Percentiles rank a stretch among this genome's conserved stretches.
These are phyloP conservation scores for Xylariales sp. DNA, from an alignment of 2,329 filamentous ascomycete genomes.

Conservation along the genomic window DNA sequence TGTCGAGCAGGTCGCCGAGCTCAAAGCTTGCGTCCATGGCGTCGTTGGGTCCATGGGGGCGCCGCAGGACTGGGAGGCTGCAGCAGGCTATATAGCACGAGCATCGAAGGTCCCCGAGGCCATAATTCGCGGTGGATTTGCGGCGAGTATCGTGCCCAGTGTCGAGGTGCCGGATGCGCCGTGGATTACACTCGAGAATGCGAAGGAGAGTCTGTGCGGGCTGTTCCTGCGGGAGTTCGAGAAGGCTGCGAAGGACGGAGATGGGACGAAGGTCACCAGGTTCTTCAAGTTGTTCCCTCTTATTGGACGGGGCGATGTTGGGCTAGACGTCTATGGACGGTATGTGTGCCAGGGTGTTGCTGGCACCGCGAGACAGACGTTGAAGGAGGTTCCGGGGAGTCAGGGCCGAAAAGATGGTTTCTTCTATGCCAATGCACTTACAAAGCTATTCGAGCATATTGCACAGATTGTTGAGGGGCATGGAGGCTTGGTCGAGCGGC, in stretches of 20 bases:
- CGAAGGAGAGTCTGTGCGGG: constrained; percentile 82
- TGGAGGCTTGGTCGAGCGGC: constrained; percentile 82
- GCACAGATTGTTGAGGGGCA: constrained; percentile 94
- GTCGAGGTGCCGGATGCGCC: constrained; percentile 93
- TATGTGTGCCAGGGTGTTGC: constrained; percentile 97
- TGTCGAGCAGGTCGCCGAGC: constrained; percentile 92
- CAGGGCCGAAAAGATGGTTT: constrained; percentile 67
- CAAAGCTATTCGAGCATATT: constrained; percentile 94
- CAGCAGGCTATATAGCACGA: constrained; percentile 81
- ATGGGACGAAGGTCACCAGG: constrained; percentile 82
- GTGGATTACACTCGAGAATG: constrained; percentile 77
- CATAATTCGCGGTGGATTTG: constrained; percentile 80
- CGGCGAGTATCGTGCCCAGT: constrained; percentile 87
- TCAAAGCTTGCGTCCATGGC: constrained; percentile 93
- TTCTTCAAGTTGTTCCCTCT: constrained; percentile 98
- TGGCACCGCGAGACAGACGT: constrained; percentile 70
- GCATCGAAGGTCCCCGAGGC: constrained; percentile 75
- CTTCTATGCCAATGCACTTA: constrained; percentile 88
- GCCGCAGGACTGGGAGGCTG: constrained; percentile 97
- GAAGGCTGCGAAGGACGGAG: constrained; percentile 79
- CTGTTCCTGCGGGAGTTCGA: constrained; percentile 94
- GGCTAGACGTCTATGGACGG: constrained; percentile 87
- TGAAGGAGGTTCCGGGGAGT: constrained; percentile 62
- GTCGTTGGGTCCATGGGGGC: constrained; percentile 96
- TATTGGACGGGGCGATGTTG: constrained; percentile 83